Conservation (phyloP, 495 filamentous ascomycete species). For the Bombardia bombarda region DNA sequence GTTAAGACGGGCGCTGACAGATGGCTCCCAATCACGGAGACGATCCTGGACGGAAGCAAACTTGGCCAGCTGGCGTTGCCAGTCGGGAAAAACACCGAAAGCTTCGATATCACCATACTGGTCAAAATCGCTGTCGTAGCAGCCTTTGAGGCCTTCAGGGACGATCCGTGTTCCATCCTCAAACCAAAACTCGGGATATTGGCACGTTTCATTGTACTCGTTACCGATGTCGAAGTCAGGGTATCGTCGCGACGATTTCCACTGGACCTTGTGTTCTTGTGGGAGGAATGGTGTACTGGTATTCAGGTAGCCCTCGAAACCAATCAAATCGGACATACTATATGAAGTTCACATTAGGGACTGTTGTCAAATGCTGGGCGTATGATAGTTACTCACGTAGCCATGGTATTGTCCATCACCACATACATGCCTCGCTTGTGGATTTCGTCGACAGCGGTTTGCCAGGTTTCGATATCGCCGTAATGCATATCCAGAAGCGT, state of each 20-base stretch:
- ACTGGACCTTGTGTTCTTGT: conserved; percentile 50
- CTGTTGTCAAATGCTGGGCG: too few species aligned
- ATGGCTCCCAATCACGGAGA: conserved; percentile 60
- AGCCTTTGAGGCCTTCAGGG: conserved; percentile 45
- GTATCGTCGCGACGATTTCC: conserved; percentile 52
- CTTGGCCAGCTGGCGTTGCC: conserved; percentile 58
- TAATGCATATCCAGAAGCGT: conserved; percentile 65
- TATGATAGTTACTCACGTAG: conserved; percentile 42
- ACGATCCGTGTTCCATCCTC: conserved; percentile 51
- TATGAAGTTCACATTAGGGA: conserved; percentile 3
- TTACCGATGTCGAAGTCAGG: conserved; percentile 58
- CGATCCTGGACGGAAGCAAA: conserved; percentile 72
- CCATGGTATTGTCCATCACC: conserved; percentile 63
- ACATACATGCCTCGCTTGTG: conserved; percentile 64
- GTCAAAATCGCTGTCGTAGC: conserved; percentile 65
- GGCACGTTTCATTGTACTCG: conserved; percentile 48
- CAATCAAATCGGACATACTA: conserved; percentile 59
- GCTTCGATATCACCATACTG: conserved; percentile 63
- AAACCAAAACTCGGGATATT: conserved; percentile 60
- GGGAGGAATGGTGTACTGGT: conserved; percentile 52
- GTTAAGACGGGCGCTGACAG: conserved; percentile 50
- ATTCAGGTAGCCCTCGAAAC: conserved; percentile 60
- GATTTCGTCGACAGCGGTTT: conserved; percentile 54
- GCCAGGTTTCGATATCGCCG: conserved; percentile 57
- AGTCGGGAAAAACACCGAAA: conserved; percentile 62